phyloP scores from a whole-genome alignment of 441 rosid species.

The Mallotus japonicus region DNA sequence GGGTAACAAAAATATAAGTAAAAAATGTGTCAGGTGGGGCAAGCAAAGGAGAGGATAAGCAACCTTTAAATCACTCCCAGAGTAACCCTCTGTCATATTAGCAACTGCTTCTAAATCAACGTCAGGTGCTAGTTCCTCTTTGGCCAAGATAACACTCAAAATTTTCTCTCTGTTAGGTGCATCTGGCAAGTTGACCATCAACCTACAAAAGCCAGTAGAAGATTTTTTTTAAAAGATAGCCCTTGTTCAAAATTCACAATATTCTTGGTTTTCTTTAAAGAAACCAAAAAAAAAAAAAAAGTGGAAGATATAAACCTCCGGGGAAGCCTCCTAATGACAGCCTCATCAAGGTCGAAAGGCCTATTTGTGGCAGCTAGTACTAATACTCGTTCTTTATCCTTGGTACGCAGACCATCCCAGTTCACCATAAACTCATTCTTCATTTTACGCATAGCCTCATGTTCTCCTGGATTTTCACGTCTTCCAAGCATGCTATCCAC shows the following conservation, averaged over 20 bases:
- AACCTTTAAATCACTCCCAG: conserved; percentile 99
- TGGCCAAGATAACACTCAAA: conserved; percentile 72
- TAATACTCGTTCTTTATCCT: conserved; percentile 90
- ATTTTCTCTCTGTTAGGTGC: conserved; percentile 79
- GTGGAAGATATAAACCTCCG: conserved; percentile 50
- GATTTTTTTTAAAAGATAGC: conserved; percentile 8
- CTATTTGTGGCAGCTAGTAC: conserved; percentile 98
- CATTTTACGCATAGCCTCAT: conserved; percentile 99
- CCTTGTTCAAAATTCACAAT: not conserved
- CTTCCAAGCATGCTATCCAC: conserved; percentile 99
- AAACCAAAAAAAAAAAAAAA: not conserved
- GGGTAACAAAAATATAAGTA: not conserved
- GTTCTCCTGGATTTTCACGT: conserved; percentile 98
- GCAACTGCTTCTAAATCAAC: conserved; percentile 84
- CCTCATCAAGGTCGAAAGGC: conserved; percentile 99
- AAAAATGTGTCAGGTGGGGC: not conserved
- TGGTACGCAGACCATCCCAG: conserved; percentile 98
- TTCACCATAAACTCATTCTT: conserved; percentile 98
- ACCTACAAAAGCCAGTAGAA: conserved; percentile 43
- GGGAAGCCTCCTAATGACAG: conserved; percentile 98
- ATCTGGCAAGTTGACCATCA: conserved; percentile 98
- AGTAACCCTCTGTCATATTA: conserved; percentile 90
- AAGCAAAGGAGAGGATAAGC: not conserved
- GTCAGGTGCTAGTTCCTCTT: conserved; percentile 77
- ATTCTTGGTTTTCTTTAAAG: not conserved